These are phyloP conservation scores for Fusarium sulawesiense DNA, from an alignment of 2,329 filamentous ascomycete genomes.

Conservation along the genomic window DNA sequence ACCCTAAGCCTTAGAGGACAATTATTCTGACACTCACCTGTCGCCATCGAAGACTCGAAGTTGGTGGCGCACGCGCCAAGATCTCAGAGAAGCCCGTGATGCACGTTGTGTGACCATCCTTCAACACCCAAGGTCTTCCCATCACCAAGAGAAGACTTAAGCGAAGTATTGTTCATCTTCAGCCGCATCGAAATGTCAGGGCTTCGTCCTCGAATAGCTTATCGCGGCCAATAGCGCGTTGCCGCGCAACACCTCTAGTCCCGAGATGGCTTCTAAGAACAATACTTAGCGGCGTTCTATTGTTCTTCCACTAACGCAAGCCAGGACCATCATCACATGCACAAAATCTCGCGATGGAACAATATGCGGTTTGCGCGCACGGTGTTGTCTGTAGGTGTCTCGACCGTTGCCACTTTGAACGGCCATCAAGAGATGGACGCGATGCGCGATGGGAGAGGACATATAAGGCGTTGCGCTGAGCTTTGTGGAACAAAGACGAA, in stretches of 20 bases:
- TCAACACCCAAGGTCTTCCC: background rate
- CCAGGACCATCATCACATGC: background rate
- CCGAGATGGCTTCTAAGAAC: constrained; percentile 2
- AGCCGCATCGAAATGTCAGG: background rate
- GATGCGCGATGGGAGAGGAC: background rate
- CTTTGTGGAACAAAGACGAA: background rate
- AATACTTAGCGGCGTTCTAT: constrained; percentile 26
- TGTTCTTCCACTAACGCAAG: constrained; percentile 11
- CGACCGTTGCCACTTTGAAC: background rate
- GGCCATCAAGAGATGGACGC: background rate
- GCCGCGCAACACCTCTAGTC: background rate
- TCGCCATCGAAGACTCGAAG: background rate
- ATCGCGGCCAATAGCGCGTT: background rate
- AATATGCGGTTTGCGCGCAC: background rate
- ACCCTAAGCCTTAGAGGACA: too few relatives aligned
- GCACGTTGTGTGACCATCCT: background rate
- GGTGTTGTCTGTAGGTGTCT: too few relatives aligned
- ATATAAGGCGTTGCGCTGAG: constrained; percentile 9
- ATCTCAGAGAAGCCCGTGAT: background rate
- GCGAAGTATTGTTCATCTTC: background rate
- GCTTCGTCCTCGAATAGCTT: background rate
- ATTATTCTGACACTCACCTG: too few relatives aligned
- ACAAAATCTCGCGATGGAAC: background rate
- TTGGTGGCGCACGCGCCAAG: background rate
- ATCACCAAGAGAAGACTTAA: too few relatives aligned